These are phyloP conservation scores for Piloderma croceum DNA, from an alignment of 768 basidiomycete genomes.

Conservation along the genomic window DNA sequence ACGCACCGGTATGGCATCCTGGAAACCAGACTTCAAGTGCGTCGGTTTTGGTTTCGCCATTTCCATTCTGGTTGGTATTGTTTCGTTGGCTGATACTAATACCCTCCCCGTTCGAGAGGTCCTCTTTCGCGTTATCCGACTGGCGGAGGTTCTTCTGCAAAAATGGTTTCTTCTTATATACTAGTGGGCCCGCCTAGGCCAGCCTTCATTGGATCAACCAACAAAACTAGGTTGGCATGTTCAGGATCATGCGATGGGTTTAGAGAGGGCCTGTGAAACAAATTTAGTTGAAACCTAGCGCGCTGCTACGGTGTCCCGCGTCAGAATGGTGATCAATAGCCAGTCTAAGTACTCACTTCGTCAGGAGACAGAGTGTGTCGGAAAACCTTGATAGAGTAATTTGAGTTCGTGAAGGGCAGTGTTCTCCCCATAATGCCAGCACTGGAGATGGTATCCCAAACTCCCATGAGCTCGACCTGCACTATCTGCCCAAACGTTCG, in stretches of 20 bases:
- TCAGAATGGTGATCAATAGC: neutral
- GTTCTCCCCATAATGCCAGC: conserved; percentile 56
- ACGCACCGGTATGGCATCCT: conserved; percentile 65
- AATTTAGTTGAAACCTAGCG: conserved; percentile 57
- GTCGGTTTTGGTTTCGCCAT: no score
- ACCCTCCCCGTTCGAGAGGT: no score
- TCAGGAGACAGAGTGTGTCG: conserved; percentile 76
- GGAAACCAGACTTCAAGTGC: conserved; percentile 79
- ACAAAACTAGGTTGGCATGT: conserved; percentile 11
- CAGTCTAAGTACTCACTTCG: conserved; percentile 44
- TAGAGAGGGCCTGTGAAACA: conserved; percentile 46
- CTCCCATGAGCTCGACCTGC: conserved; percentile 3
- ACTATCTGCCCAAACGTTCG: neutral
- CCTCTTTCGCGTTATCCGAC: no score
- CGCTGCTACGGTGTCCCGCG: conserved; percentile 47
- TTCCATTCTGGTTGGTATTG: no score
- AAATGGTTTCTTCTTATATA: no score
- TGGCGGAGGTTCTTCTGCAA: no score
- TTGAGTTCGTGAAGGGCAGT: conserved; percentile 64
- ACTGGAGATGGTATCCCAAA: conserved; percentile 68
- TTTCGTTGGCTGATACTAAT: no score
- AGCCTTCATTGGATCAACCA: no score
- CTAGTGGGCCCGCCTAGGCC: no score
- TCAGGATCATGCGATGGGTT: conserved; percentile 25
- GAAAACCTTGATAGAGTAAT: conserved; percentile 61